Evolutionary conservation across 768 basidiomycete genomes (phyloP).

Genomic region (Kwoniella europaea): DNA sequence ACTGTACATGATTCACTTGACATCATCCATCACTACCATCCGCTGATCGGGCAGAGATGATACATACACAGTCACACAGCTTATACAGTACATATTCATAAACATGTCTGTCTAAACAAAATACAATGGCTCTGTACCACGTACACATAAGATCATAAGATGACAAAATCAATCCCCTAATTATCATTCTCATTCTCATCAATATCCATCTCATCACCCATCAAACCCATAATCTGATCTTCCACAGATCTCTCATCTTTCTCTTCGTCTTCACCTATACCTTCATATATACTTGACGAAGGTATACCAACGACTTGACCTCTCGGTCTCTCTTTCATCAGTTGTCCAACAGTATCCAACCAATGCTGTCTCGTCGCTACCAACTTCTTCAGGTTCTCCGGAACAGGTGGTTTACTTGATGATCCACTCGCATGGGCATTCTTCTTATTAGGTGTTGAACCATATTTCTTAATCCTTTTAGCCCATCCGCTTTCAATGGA

Average conservation of each 20-base stretch:
- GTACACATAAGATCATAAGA: too few species aligned
- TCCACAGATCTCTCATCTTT: constrained; percentile 45
- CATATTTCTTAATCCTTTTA: constrained; percentile 77
- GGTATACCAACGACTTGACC: constrained; percentile 56
- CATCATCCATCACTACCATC: too few species aligned
- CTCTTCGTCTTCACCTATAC: constrained; percentile 59
- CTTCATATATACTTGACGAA: constrained; percentile 66
- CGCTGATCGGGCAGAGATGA: too few species aligned
- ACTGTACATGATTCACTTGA: too few species aligned
- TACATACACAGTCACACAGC: too few species aligned
- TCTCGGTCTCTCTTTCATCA: constrained; percentile 76
- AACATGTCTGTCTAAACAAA: not conserved
- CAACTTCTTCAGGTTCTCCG: constrained; percentile 60
- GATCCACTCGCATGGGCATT: constrained; percentile 53
- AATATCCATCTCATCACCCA: constrained; percentile 20
- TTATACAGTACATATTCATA: too few species aligned
- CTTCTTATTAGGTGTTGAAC: constrained; percentile 52
- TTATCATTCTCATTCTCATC: constrained; percentile 6
- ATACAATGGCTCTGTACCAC: not conserved
- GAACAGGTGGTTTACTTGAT: constrained; percentile 51
- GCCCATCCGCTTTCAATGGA: constrained; percentile 74
- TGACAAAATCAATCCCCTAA: not conserved
- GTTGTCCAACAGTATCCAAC: constrained; percentile 74
- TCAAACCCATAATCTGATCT: constrained; percentile 27
- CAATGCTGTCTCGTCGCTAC: constrained; percentile 78